These are phyloP conservation scores for Cercospora sp. DNA, from an alignment of 2,329 filamentous ascomycete genomes.

Conservation along the genomic window DNA sequence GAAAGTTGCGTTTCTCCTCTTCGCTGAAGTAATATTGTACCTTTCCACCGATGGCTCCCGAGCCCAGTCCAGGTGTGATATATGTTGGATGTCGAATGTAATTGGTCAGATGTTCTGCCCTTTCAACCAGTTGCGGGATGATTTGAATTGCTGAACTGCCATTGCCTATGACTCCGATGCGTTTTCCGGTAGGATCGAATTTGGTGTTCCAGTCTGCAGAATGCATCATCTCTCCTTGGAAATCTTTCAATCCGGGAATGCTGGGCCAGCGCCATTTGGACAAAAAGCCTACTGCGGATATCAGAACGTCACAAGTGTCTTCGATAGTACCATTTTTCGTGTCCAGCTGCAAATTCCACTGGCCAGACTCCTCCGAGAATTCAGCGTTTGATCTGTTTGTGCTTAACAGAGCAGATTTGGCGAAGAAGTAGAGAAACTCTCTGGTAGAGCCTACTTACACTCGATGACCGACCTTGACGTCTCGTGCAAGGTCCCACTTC, in stretches of 20 bases:
- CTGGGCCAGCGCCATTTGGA: conserved; percentile 42
- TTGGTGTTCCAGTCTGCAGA: conserved; percentile 44
- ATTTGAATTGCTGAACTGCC: conserved; percentile 47
- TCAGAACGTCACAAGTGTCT: conserved; percentile 40
- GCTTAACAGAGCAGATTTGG: not conserved
- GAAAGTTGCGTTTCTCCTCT: conserved; percentile 37
- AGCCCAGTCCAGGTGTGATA: conserved; percentile 36
- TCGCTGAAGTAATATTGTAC: conserved; percentile 35
- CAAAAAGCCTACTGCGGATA: conserved; percentile 35
- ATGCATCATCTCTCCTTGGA: conserved; percentile 47
- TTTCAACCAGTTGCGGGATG: conserved; percentile 43
- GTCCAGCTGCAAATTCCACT: conserved; percentile 41
- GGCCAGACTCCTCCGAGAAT: conserved; percentile 27
- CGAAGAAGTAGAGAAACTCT: not conserved
- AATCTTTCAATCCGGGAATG: conserved; percentile 44
- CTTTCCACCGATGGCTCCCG: conserved; percentile 34
- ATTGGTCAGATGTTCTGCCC: conserved; percentile 36
- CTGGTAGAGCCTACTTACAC: conserved; percentile 32
- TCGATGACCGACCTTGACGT: conserved; percentile 42
- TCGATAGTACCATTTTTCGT: conserved; percentile 32
- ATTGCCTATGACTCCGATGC: conserved; percentile 46
- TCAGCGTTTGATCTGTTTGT: conserved; percentile 6
- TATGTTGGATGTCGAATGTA: conserved; percentile 40
- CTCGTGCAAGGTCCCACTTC: conserved; percentile 43
- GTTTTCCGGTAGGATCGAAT: conserved; percentile 42